Evolutionary conservation across 805 yeast species (phyloP), one percentile per base, ranked within the genome.

Genomic region (Starmerella bacillaris): DNA sequence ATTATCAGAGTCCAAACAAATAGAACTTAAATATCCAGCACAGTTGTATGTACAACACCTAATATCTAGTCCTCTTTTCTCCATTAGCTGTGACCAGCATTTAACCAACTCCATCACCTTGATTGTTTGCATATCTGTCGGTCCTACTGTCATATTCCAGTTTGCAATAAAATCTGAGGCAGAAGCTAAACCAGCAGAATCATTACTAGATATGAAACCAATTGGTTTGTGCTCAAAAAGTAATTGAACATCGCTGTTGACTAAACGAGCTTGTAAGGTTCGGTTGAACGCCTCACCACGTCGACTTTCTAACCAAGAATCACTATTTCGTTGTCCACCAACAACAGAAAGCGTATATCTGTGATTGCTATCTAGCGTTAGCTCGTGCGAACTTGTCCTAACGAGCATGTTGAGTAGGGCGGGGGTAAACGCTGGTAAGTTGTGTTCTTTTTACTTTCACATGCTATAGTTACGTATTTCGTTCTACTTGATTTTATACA

Each of bases 41-140:
- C 47, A 43, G 38, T 60, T 60, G 61, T 61, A 60, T 1, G 65
- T 57, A 18, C 57, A 44, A 3, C 55, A 47, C 27, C 47, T 46
- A 9, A 58, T 49, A 9, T 31, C 33, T 8, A 60, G 24, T 5
- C 40, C 37, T 11, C 33, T 27, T 15, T 18, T 24, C 4, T 8
- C 24, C 9, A 34, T 27, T 33, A 39, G 31, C 31, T 36, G 39
- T 18, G 36, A 22, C 44, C 47, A 42, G 24, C 37, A 36, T 18
- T 35, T 21, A 14, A 47, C 35, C 21, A 47, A 35, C 26, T 42
- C 40, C 5, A 41, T 37, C 4, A 43, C 38, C 17, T 36, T 38
- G 18, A 42, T 46, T 8, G 52, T 47, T 9, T 11, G 30, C 8
- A 40, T 35, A 26, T 47, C 51, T 4, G 51, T 42, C 2, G 51